Evolutionary conservation across 495 filamentous ascomycete species (phyloP).

Genomic region (Xylaria telfairii): DNA sequence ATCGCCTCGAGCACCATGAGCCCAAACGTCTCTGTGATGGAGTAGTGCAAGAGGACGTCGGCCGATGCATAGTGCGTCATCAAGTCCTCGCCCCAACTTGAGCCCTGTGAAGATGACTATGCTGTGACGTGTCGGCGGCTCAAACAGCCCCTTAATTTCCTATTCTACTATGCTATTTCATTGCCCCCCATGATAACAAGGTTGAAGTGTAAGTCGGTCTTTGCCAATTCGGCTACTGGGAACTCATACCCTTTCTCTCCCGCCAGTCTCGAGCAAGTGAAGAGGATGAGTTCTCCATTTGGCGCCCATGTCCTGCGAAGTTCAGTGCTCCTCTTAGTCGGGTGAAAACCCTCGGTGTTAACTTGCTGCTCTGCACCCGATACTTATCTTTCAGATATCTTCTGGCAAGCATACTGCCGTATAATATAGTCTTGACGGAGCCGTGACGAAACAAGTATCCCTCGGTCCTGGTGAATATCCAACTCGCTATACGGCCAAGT

Average conservation of each 20-base stretch:
- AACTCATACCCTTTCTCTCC: conserved; percentile 72
- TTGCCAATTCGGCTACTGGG: conserved; percentile 57
- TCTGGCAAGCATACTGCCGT: conserved; percentile 62
- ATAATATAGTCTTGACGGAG: conserved; percentile 66
- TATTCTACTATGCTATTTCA: conserved; percentile 61
- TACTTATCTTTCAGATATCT: conserved; percentile 57
- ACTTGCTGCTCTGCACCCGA: conserved; percentile 59
- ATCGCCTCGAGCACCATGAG: conserved; percentile 69
- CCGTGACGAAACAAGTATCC: conserved; percentile 64
- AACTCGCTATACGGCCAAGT: conserved; percentile 60
- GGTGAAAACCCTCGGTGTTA: conserved; percentile 62
- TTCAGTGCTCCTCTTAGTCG: conserved; percentile 50
- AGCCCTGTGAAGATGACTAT: conserved; percentile 66
- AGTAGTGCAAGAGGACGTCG: conserved; percentile 69
- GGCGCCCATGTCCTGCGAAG: conserved; percentile 59
- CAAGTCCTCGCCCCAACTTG: conserved; percentile 59
- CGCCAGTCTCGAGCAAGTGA: conserved; percentile 64
- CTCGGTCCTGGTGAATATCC: conserved; percentile 60
- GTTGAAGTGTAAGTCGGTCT: conserved; percentile 61
- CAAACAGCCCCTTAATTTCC: conserved; percentile 60
- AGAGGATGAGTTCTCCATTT: conserved; percentile 63
- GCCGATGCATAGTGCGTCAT: conserved; percentile 64
- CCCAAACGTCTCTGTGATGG: conserved; percentile 70
- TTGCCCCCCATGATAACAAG: conserved; percentile 68
- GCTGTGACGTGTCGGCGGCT: conserved; percentile 44